These are phyloP conservation scores for Pseudocercospora macadamiae DNA, from an alignment of 2,329 filamentous ascomycete species.

Conservation along the genomic window DNA sequence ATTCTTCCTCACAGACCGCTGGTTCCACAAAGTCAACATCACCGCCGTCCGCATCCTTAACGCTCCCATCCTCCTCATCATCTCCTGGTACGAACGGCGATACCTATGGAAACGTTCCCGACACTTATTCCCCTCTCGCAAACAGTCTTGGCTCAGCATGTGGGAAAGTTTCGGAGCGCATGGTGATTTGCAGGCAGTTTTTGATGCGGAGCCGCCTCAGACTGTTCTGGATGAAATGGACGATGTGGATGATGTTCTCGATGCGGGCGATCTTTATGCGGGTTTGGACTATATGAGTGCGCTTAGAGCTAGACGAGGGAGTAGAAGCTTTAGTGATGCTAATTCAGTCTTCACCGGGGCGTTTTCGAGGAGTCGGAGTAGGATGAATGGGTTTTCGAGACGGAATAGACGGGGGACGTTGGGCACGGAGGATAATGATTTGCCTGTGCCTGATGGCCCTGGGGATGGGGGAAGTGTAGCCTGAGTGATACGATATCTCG, in stretches of 20 bases:
- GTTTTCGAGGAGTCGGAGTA: conserved; percentile 19
- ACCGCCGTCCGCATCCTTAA: conserved; percentile 74
- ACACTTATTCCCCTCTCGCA: conserved; percentile 38
- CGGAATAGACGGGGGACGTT: neutral
- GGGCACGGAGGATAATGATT: neutral
- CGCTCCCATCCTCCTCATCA: conserved; percentile 71
- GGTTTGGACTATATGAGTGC: conserved; percentile 32
- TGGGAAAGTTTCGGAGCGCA: conserved; percentile 73
- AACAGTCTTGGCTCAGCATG: conserved; percentile 53
- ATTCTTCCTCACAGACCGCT: conserved; percentile 74
- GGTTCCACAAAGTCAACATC: conserved; percentile 91
- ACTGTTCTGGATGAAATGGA: conserved; percentile 51
- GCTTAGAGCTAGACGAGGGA: conserved; percentile 33
- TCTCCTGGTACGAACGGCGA: conserved; percentile 71
- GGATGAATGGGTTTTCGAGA: conserved; percentile 24
- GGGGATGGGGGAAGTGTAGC: neutral
- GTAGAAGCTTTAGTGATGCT: conserved; percentile 31
- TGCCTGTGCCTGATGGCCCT: neutral
- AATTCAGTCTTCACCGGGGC: conserved; percentile 26
- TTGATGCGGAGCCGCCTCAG: conserved; percentile 70
- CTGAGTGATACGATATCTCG: neutral
- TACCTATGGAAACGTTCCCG: conserved; percentile 62
- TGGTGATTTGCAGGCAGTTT: conserved; percentile 72
- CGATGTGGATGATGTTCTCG: conserved; percentile 52
- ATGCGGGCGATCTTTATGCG: conserved; percentile 47